Base-by-base conservation (phyloP, 306 rosid genomes). In the Myrica gale region DNA sequence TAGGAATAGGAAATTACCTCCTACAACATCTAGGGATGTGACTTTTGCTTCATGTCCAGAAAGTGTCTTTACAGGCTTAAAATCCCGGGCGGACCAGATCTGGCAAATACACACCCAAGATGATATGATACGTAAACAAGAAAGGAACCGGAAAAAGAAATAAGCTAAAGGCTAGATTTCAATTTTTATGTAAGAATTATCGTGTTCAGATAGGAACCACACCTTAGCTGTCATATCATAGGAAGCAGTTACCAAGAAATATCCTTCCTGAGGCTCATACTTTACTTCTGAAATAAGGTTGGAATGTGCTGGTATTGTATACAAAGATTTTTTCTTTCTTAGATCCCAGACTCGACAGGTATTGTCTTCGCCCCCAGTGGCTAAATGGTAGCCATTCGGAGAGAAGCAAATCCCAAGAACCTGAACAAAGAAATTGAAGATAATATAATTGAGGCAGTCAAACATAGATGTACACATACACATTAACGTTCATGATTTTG, bases 171-270 rank as follows among this genome's bases (percentile, higher is more conserved):
- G 43, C 37, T 6, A 72, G 17, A 63, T 48, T 53, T 75, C 43
- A 53, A 54, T 47, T 6, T 47, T 17, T 51, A 54, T 70, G 62
- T 2, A 43, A 47, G 54, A 57, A 71, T 20, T 44, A 26, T 52
- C 56, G 54, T 39, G 45, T 56, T 41, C 66, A 43, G 52, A 48
- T 65, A 78, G 61, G 52, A 23, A 51, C 55, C 21, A 56, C 76
- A 95, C 99, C 99, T 95, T 95, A 21, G 97, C 93, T 47, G 97
- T 92, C 97, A 87, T 90, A 80, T 95, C 97, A 87, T 86, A 89
- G 9, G 97, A 95, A 55, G 92, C 97, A 48, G 99, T 92, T 57
- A 88, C 97, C 83, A 95, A 85, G 86, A 88, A 95, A 84, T 95
- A 95, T 81, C 99, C 99, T 83, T 90, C 99, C 53, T 92, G 97